Percentiles rank a stretch among this genome's conserved stretches.
Evolutionary conservation across 345 rosid species (phyloP).

Genomic region (Linum tenue): DNA sequence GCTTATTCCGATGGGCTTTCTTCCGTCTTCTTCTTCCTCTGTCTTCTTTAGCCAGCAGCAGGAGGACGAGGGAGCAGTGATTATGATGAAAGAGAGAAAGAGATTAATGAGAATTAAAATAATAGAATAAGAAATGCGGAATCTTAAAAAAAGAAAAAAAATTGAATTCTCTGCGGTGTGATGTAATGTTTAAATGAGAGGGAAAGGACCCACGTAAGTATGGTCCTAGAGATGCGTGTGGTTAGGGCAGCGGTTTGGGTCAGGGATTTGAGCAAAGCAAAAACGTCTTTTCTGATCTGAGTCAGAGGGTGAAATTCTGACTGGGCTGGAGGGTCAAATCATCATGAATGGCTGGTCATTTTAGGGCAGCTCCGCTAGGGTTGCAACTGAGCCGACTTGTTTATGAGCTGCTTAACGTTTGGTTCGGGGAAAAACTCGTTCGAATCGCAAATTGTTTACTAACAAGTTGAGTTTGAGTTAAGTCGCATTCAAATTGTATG

Average conservation of each 20-base stretch:
- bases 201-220: background rate
- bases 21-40: background rate
- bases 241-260: constrained; percentile 11
- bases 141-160: background rate
- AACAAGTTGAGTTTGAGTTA: no score
- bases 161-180: background rate
- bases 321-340: background rate
- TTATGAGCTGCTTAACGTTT: no score
- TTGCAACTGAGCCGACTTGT: no score
- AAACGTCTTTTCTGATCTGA: background rate
- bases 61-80: background rate
- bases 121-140: constrained; percentile 18
- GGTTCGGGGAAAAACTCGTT: no score
- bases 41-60: background rate
- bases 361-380: no score
- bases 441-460: no score
- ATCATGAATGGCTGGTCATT: no score
- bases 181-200: background rate
- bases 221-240: background rate
- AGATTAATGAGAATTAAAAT: constrained; percentile 15
- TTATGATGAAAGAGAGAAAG: background rate
- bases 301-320: background rate
- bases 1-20: no score
- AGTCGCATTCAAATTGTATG: no score
- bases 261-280: background rate